Conservation (phyloP, 2,329 filamentous ascomycete genomes). For the Ophiostoma angusticollis region DNA sequence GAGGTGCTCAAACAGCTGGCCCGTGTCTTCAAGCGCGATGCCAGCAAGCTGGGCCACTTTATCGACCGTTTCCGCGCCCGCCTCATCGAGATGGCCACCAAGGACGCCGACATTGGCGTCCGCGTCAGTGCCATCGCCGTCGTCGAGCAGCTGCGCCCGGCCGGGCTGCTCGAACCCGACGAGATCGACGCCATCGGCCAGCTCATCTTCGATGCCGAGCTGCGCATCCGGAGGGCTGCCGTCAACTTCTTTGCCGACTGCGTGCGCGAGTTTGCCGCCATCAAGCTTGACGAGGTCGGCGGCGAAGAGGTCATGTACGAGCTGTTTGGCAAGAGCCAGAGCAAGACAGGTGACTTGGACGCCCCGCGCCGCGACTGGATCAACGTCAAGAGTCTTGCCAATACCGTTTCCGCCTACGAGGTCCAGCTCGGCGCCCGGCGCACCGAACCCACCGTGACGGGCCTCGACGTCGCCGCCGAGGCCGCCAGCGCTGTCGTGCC, state of each 20-base stretch:
- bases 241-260: conserved; percentile 84
- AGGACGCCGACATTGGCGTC: conserved; percentile 69
- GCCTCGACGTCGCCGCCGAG: conserved; percentile 25
- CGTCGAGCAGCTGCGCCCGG: conserved; percentile 68
- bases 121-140: conserved; percentile 70
- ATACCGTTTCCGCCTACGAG: conserved; percentile 74
- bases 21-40: conserved; percentile 65
- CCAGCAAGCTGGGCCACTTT: conserved; percentile 78
- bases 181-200: conserved; percentile 83
- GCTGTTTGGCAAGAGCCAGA: conserved; percentile 52
- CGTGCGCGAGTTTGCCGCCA: conserved; percentile 67
- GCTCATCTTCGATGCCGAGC: conserved; percentile 78
- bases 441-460: conserved; percentile 13
- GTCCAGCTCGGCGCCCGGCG: conserved; percentile 42
- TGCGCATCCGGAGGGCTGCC: conserved; percentile 74
- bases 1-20: conserved; percentile 77
- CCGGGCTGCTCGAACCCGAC: conserved; percentile 76
- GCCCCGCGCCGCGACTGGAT: conserved; percentile 75
- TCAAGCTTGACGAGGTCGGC: conserved; percentile 70
- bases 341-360: conserved; percentile 55
- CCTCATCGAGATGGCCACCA: conserved; percentile 83
- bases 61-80: conserved; percentile 82
- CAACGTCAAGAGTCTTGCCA: conserved; percentile 78
- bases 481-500: conserved; percentile 43
- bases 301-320: conserved; percentile 69